Evolutionary conservation across 192 early-diverging fungal species (phyloP).

Genomic region (Rhizophagus clarus): DNA sequence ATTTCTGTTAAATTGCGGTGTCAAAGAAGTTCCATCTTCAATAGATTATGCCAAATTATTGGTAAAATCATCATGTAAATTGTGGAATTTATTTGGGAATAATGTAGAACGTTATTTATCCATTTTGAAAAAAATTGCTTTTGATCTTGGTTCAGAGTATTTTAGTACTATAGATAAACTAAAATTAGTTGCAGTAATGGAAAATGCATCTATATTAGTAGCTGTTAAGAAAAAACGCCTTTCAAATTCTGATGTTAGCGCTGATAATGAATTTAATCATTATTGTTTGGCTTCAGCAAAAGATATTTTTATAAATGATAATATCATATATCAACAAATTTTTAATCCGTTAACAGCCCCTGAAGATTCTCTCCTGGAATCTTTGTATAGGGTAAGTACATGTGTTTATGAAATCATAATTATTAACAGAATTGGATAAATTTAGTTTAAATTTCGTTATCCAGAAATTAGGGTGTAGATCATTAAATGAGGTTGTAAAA

Average conservation of each 20-base stretch:
- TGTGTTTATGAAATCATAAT: background rate
- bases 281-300: slow-evolving; percentile 61
- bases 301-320: slow-evolving; percentile 81
- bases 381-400: background rate
- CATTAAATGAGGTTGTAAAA: slow-evolving; percentile 64
- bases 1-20: slow-evolving; percentile 82
- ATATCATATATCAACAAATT: slow-evolving; percentile 68
- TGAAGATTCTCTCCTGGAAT: background rate
- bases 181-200: slow-evolving; percentile 61
- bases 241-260: slow-evolving; percentile 42
- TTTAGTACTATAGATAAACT: slow-evolving; percentile 34
- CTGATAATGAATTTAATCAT: background rate
- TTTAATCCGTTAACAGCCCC: slow-evolving; percentile 65
- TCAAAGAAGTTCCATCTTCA: slow-evolving; percentile 75
- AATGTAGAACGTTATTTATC: slow-evolving; percentile 66
- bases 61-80: slow-evolving; percentile 56
- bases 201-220: slow-evolving; percentile 60
- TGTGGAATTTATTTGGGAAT: slow-evolving; percentile 60
- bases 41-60: slow-evolving; percentile 69
- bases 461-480: slow-evolving; percentile 60
- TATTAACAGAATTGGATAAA: background rate
- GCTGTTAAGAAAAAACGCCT: slow-evolving; percentile 46
- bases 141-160: slow-evolving; percentile 55
- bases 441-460: background rate
- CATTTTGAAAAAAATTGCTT: slow-evolving; percentile 74